Base-by-base conservation (phyloP, 306 rosid genomes). In the Medicago arabica region DNA sequence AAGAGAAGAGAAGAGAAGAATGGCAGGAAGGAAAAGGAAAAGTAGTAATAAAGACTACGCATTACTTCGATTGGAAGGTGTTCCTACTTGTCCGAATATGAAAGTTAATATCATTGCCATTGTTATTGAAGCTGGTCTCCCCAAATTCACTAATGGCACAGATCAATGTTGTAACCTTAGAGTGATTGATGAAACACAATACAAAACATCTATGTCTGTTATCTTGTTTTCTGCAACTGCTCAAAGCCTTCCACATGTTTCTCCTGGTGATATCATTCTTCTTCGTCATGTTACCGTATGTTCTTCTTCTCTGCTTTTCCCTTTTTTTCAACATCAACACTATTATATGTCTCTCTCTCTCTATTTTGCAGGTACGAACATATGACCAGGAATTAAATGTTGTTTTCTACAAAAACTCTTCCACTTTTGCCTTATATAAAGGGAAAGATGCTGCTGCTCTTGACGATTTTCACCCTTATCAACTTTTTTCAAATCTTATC, bases 241-340 rank as follows among this genome's bases (percentile, higher is more conserved):
- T n/a, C 79, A 77, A 23, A 50, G n/a, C 21, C 91, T 86, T 75
- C 98, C 96, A n/a, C 80, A 2, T 79, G 78, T 75, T 14, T 70
- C 87, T 7, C 21, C 72, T 12, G 98, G 98, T 57, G 98, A 90
- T 67, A 58, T 94, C 72, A 81, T 92, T 78, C 85, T 64, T 63
- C 83, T 94, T 16, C 67, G 68, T 23, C 53, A 16, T 67, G 92
- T 90, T 18, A 3, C 1, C 89, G 93, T 92, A 90, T 59, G 23
- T 67, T 8, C 7, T 57, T 6, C 43, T 39, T 39, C 4, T 44
- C 49, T 44, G 5, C 4, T 44, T 28, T 28, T 28, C 12, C 31
- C 3, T 28, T 28, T 28, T 4, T 28, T 28, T n/a, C n/a, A n/a
- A n/a, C n/a, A n/a, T n/a, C 31, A 28, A 28, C 31, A 28, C 31